These are phyloP conservation scores for Groenewaldozyma sp. DNA, from an alignment of 1,139 yeast genomes.

Conservation along the genomic window DNA sequence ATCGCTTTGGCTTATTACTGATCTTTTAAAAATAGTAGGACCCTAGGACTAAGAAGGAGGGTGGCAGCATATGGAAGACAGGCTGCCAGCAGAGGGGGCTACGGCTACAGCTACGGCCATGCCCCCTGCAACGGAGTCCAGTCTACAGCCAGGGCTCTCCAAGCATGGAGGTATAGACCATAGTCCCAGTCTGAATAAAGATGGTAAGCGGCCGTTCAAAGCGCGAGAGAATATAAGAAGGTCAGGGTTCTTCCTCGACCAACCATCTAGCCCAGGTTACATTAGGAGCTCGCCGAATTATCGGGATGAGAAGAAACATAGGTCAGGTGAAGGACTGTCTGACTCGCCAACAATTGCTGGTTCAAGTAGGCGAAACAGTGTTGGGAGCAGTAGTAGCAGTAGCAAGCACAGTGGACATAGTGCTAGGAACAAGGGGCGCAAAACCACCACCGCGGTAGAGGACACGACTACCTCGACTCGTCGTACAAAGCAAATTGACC, in stretches of 20 bases:
- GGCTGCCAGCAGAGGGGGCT: too few species aligned
- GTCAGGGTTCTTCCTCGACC: conserved; percentile 1
- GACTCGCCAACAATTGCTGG: not conserved
- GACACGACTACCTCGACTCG: not conserved
- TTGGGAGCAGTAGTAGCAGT: not conserved
- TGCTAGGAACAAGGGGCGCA: not conserved
- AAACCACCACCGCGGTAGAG: not conserved
- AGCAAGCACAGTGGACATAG: too few species aligned
- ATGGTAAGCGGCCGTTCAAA: not conserved
- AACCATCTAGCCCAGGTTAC: not conserved
- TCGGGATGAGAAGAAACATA: not conserved
- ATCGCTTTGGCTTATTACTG: too few species aligned
- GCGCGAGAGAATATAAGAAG: not conserved
- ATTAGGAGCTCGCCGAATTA: too few species aligned
- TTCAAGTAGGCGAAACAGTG: not conserved
- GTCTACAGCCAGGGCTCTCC: too few species aligned
- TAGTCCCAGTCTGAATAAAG: too few species aligned
- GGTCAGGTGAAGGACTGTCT: not conserved
- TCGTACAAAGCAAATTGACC: not conserved
- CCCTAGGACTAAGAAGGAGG: too few species aligned
- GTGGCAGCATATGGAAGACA: too few species aligned
- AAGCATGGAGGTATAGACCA: too few species aligned
- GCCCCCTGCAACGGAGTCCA: too few species aligned
- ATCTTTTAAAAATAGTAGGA: too few species aligned
- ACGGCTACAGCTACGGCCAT: too few species aligned